Evolutionary conservation across 495 filamentous ascomycete species (phyloP).

Genomic region (Mycothermus thermophilus): DNA sequence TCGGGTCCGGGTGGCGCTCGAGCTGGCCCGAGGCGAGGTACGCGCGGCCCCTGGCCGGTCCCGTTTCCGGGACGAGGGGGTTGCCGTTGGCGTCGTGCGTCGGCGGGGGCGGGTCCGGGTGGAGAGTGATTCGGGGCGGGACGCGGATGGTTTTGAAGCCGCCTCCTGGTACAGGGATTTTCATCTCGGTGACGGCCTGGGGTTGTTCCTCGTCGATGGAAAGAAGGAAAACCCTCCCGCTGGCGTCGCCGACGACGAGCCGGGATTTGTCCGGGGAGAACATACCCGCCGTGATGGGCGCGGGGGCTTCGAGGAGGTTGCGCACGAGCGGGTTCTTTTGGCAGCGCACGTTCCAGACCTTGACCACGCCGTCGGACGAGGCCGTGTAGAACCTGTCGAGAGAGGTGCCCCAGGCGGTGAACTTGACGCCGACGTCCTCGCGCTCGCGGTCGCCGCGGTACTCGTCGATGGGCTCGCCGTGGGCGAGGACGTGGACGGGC

Average conservation of each 20-base stretch:
- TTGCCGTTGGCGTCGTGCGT: constrained; percentile 9
- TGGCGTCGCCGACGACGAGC: constrained; percentile 62
- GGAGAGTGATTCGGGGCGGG: constrained; percentile 29
- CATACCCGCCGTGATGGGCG: constrained; percentile 47
- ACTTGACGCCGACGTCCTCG: constrained; percentile 69
- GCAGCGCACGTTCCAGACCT: constrained; percentile 63
- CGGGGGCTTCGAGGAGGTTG: constrained; percentile 37
- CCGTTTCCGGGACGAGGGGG: constrained; percentile 8
- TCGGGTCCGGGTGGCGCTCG: constrained; percentile 16
- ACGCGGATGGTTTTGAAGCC: constrained; percentile 15
- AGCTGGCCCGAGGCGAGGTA: constrained; percentile 23
- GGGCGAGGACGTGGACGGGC: constrained; percentile 52
- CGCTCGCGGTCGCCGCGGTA: constrained; percentile 46
- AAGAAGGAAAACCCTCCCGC: constrained; percentile 57
- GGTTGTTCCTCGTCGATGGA: constrained; percentile 30
- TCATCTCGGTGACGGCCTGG: constrained; percentile 5
- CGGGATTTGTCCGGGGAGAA: constrained; percentile 60
- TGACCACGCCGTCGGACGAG: constrained; percentile 74
- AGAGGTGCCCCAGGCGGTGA: constrained; percentile 62
- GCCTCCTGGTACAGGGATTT: constrained; percentile 11
- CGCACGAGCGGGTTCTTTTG: constrained; percentile 45
- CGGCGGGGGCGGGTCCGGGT: constrained; percentile 30
- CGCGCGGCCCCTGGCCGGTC: constrained; percentile 7
- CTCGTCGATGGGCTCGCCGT: constrained; percentile 55
- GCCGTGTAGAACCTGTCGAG: constrained; percentile 73